Percentiles rank a stretch among this genome's conserved stretches.
These are phyloP conservation scores for Dipteronia sinensis DNA, from an alignment of 345 rosid species.

Conservation along the genomic window DNA sequence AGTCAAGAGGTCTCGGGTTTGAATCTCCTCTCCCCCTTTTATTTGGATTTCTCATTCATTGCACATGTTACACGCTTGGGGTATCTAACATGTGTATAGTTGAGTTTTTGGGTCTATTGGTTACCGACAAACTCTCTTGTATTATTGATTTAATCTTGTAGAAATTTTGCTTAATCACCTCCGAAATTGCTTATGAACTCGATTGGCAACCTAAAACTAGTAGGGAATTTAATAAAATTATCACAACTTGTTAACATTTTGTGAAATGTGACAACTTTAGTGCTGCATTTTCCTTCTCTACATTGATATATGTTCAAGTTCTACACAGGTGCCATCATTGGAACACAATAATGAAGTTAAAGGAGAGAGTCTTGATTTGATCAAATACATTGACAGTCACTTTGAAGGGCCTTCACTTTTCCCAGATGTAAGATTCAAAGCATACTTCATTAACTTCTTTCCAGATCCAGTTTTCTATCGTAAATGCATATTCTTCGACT, in stretches of 20 bases:
- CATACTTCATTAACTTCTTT: not conserved
- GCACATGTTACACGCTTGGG: too few species aligned
- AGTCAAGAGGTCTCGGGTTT: too few species aligned
- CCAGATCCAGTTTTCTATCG: not conserved
- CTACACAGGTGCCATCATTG: constrained; percentile 74
- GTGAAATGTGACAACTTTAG: not conserved
- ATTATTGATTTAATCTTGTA: not conserved
- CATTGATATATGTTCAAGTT: not conserved
- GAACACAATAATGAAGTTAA: constrained; percentile 74
- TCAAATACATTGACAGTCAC: constrained; percentile 69
- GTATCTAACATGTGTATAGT: too few species aligned
- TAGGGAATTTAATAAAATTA: not conserved
- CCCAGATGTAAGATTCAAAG: constrained; percentile 53
- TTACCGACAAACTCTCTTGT: not conserved
- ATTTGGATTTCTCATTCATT: too few species aligned
- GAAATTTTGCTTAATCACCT: not conserved
- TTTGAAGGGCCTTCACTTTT: constrained; percentile 81
- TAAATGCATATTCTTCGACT: not conserved
- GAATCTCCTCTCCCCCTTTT: too few species aligned
- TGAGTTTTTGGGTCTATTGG: too few species aligned
- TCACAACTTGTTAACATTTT: not conserved
- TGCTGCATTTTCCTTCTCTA: not conserved
- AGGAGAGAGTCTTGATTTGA: constrained; percentile 82
- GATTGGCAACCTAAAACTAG: not conserved
- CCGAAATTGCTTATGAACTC: not conserved